Base-by-base conservation (phyloP, 345 rosid species). In the Ceriops decandra region DNA sequence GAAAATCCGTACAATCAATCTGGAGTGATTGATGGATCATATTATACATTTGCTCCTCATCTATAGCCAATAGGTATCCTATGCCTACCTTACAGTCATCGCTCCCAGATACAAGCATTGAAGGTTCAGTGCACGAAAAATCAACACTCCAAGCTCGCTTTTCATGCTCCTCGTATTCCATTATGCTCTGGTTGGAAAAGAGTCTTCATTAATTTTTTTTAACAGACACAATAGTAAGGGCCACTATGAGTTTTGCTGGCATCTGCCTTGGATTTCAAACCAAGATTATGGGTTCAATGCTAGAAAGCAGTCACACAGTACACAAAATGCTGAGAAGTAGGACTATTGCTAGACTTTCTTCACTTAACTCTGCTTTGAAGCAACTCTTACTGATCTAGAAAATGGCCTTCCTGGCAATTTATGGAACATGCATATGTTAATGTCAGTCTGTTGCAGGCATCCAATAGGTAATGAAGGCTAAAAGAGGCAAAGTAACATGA, bases 111-210 rank as follows among this genome's bases (percentile, higher is more conserved):
- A 92, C 92, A 64, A 92, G 98, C 95, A 88, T 87, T 16, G 98
- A 82, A 19, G 98, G 91, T 69, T 92, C 98, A 6, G 87, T 86
- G 70, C 79, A 74, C 30, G 98, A 92, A 79, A 90, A 92, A 75
- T 92, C 98, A 76, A 92, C 96, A 79, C 98, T 92, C 98, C 98
- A 92, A 42, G 96, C 96, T 38, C 95, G 95, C 70, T 92, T 92
- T 68, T 90, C 95, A 71, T 92, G 98, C 82, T 92, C 98, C 80
- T 92, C 96, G 68, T 90, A 92, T 79, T 90, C 91, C 98, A 90
- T 88, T 60, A 90, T 81, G 82, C 89, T 85, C 96, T 92, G 83
- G 36, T 24, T 54, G 10, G 54, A 49, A 16, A 68, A 36, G 52
- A 31, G 21, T 26, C 6, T 27, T 16, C 2, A 11, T 64, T 54